phyloP scores from a whole-genome alignment of 164 flowering plant species.

The Stephania japonica region DNA sequence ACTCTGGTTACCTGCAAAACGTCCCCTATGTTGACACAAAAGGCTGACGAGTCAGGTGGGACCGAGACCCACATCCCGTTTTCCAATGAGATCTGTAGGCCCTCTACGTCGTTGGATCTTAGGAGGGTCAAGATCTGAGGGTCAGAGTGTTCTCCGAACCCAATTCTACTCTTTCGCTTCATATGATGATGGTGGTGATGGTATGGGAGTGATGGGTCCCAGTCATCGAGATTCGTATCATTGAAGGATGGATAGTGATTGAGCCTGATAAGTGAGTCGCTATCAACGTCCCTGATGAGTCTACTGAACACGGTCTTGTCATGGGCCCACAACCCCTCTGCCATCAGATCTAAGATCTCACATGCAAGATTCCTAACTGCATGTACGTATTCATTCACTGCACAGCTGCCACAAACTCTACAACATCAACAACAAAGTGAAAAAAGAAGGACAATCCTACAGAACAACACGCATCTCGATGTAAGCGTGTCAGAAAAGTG shows the following conservation, averaged over 20 bases:
- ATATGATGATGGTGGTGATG: slow-evolving; percentile 12
- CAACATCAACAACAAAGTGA: background rate
- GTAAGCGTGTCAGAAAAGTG: too few relatives aligned
- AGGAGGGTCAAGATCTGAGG: slow-evolving; percentile 74
- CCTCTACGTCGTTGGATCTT: slow-evolving; percentile 58
- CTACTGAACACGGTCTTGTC: slow-evolving; percentile 44
- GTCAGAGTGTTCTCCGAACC: slow-evolving; percentile 86
- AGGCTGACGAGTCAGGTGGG: slow-evolving; percentile 49
- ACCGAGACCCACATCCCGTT: slow-evolving; percentile 66
- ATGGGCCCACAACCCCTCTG: slow-evolving; percentile 48
- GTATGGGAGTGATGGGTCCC: slow-evolving; percentile 1
- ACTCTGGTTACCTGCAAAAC: slow-evolving; percentile 42
- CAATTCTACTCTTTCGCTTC: slow-evolving; percentile 22
- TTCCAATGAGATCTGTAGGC: slow-evolving; percentile 46
- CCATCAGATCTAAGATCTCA: slow-evolving; percentile 52
- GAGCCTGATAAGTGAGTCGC: slow-evolving; percentile 67
- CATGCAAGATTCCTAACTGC: slow-evolving; percentile 49
- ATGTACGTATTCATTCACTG: slow-evolving; percentile 45
- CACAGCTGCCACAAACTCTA: slow-evolving; percentile 28
- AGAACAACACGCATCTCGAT: background rate
- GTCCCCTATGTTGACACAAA: slow-evolving; percentile 65
- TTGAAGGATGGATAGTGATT: slow-evolving; percentile 66
- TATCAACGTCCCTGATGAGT: slow-evolving; percentile 49
- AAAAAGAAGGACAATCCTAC: too few relatives aligned
- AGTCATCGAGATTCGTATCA: background rate